Evolutionary conservation across 2,329 filamentous ascomycete species (phyloP).

Genomic region (Bipolaris zeicola): DNA sequence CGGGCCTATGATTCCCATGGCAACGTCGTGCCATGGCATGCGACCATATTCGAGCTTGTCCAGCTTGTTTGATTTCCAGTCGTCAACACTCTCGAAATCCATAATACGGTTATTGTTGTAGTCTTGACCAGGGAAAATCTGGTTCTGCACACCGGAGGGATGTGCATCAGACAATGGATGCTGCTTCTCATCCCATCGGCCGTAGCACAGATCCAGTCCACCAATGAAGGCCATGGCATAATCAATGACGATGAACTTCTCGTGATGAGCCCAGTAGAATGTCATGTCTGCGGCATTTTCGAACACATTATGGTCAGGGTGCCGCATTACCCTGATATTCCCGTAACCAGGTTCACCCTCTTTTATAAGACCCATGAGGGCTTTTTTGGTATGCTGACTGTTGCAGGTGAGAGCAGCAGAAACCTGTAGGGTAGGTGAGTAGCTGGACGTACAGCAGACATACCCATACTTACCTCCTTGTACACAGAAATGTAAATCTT

Average conservation of each 20-base stretch:
- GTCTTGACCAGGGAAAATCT: slow-evolving; percentile 94
- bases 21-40: slow-evolving; percentile 98
- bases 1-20: slow-evolving; percentile 88
- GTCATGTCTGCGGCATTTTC: slow-evolving; percentile 96
- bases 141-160: slow-evolving; percentile 77
- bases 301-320: slow-evolving; percentile 93
- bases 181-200: slow-evolving; percentile 87
- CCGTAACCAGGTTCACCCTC: slow-evolving; percentile 80
- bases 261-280: slow-evolving; percentile 97
- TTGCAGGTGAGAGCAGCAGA: slow-evolving; percentile 76
- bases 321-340: slow-evolving; percentile 87
- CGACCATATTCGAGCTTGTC: slow-evolving; percentile 89
- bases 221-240: slow-evolving; percentile 91
- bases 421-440: slow-evolving; percentile 31
- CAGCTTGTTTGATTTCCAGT: slow-evolving; percentile 93
- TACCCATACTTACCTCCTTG: slow-evolving; percentile 66
- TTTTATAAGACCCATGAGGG: slow-evolving; percentile 79
- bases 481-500: slow-evolving; percentile 95
- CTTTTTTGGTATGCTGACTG: slow-evolving; percentile 89
- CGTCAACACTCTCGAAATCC: slow-evolving; percentile 88
- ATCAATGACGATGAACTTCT: slow-evolving; percentile 96
- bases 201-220: slow-evolving; percentile 93
- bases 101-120: slow-evolving; percentile 98
- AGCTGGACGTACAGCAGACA: no score
- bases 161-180: slow-evolving; percentile 88